Evolutionary conservation across 1,284 basidiomycete genomes (phyloP).

Genomic region (Melampsora larici-populina): DNA sequence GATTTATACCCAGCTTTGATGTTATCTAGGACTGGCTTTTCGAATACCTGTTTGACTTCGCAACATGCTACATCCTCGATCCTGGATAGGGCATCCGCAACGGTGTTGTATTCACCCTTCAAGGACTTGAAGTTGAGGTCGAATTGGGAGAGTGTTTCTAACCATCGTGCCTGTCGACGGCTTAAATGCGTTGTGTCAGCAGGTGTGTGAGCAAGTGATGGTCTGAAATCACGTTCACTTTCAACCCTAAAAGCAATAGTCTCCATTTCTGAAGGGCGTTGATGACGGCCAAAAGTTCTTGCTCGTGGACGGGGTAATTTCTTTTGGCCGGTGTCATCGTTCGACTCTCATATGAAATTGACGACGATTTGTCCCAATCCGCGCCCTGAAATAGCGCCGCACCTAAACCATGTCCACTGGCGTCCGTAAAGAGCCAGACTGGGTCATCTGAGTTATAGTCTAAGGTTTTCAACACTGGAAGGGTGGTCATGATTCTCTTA

Average conservation of each 20-base stretch:
- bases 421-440: conserved; percentile 4
- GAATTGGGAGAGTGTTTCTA: conserved; percentile 54
- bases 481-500: no score
- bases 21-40: fast-evolving
- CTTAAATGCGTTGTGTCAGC: no score
- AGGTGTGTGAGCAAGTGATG: no score
- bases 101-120: conserved; percentile 54
- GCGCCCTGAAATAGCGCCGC: not conserved
- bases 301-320: not conserved
- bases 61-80: not conserved
- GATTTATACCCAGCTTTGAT: not conserved
- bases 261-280: not conserved
- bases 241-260: no score
- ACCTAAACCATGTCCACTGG: conserved; percentile 12
- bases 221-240: no score
- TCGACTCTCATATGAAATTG: not conserved
- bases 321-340: not conserved
- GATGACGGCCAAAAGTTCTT: conserved; percentile 3
- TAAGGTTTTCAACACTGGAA: not conserved
- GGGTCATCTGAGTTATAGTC: not conserved
- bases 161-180: no score
- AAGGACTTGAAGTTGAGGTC: conserved; percentile 52
- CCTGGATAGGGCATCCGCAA: conserved; percentile 55
- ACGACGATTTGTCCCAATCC: not conserved
- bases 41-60: not conserved